Conservation (phyloP, 2,329 filamentous ascomycete species). For the Xenoacremonium recifei region DNA sequence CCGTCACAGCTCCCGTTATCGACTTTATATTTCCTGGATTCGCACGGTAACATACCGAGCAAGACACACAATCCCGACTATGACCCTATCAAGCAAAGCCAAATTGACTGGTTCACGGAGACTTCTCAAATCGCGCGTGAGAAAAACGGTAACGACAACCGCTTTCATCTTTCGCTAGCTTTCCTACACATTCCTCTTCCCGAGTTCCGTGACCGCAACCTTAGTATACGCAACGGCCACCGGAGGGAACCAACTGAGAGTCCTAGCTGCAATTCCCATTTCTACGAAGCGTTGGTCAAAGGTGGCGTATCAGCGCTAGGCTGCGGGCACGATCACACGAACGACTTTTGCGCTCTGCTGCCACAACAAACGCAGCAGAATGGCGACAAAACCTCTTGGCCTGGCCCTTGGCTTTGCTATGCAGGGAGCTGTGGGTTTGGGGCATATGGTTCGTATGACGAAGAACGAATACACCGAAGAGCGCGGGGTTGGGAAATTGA, state of each 20-base stretch:
- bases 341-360: constrained; percentile 31
- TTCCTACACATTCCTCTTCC: constrained; percentile 29
- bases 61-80: constrained; percentile 24
- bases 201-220: constrained; percentile 25
- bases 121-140: constrained; percentile 21
- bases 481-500: constrained; percentile 29
- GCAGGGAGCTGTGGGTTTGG: constrained; percentile 28
- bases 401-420: constrained; percentile 30
- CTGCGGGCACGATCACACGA: constrained; percentile 32
- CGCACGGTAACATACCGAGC: constrained; percentile 27
- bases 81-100: constrained; percentile 27
- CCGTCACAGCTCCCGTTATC: constrained; percentile 21
- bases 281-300: constrained; percentile 28
- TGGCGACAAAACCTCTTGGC: constrained; percentile 11
- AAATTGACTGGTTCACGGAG: constrained; percentile 30
- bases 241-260: constrained; percentile 28
- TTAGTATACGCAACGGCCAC: constrained; percentile 23
- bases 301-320: constrained; percentile 27
- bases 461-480: constrained; percentile 26
- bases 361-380: constrained; percentile 23
- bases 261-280: constrained; percentile 28
- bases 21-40: constrained; percentile 29
- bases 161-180: constrained; percentile 23
- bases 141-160: constrained; percentile 7
- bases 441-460: constrained; percentile 29